Conservation (phyloP, 495 filamentous ascomycete species). For the Aspergillus bertholletiae region DNA sequence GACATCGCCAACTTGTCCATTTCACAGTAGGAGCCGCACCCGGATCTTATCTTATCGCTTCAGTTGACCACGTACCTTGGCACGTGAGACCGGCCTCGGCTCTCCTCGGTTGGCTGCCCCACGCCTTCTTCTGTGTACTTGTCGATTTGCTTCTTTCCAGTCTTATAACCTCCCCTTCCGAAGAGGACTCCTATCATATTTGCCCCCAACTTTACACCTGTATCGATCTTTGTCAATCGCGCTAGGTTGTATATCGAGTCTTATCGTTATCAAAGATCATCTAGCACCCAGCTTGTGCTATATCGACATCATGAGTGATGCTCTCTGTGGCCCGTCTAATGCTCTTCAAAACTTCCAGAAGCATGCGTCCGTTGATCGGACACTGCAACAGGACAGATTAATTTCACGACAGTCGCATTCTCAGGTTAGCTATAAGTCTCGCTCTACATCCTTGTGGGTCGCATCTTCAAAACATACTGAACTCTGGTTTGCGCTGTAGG, state of each 20-base stretch:
- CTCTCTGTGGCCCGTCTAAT: conserved; percentile 86
- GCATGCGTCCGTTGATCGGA: conserved; percentile 72
- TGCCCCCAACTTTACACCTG: too few species aligned
- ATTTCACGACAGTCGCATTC: conserved; percentile 47
- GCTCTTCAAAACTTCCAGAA: conserved; percentile 81
- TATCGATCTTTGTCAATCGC: too few species aligned
- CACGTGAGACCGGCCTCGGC: conserved; percentile 32
- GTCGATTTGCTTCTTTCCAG: background rate
- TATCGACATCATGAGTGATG: conserved; percentile 64
- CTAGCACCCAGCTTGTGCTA: background rate
- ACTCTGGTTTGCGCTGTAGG: conserved; percentile 36
- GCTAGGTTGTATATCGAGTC: background rate
- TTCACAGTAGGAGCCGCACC: conserved; percentile 23
- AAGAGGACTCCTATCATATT: background rate
- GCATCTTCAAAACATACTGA: background rate
- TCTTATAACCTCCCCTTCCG: background rate
- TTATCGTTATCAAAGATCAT: background rate
- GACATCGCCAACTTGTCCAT: conserved; percentile 28
- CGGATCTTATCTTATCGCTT: conserved; percentile 38
- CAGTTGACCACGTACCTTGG: conserved; percentile 8
- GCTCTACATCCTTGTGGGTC: background rate
- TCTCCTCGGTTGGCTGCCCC: conserved; percentile 14
- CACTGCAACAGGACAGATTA: conserved; percentile 81
- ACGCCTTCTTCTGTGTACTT: background rate
- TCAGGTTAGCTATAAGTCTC: conserved; percentile 42